Conservation (phyloP, 441 rosid species). For the Pelargonium fulgidum region DNA sequence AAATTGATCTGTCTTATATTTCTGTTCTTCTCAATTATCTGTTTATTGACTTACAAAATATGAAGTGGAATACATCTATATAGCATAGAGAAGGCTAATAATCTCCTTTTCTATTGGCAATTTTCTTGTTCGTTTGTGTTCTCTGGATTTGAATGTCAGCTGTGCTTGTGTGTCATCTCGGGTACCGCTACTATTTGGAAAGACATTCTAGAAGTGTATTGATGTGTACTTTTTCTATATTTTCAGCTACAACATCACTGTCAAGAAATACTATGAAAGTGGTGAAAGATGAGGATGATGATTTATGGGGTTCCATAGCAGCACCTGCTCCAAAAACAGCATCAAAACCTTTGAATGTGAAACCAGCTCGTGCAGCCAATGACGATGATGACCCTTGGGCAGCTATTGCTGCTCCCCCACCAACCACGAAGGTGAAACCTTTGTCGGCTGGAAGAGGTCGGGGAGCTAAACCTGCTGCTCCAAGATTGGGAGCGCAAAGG, state of each 20-base stretch:
- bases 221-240: neutral
- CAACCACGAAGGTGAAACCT: constrained; percentile 77
- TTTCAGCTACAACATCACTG: constrained; percentile 46
- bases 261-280: constrained; percentile 47
- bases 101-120: too few species aligned
- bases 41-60: too few species aligned
- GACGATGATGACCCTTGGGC: constrained; percentile 88
- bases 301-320: constrained; percentile 96
- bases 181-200: too few species aligned
- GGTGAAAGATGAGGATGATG: constrained; percentile 59
- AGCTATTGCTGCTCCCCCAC: constrained; percentile 91
- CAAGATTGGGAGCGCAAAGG: constrained; percentile 83
- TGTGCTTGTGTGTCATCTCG: too few species aligned
- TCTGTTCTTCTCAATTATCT: too few species aligned
- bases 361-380: constrained; percentile 39
- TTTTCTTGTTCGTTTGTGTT: too few species aligned
- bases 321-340: constrained; percentile 67
- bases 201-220: too few species aligned
- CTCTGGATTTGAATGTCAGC: too few species aligned
- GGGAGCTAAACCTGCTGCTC: constrained; percentile 62
- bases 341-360: constrained; percentile 58
- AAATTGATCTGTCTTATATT: too few species aligned
- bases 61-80: too few species aligned
- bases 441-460: constrained; percentile 70
- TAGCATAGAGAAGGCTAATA: too few species aligned